Evolutionary conservation across 2,329 filamentous ascomycete genomes (phyloP).

Genomic region (Fonsecaea nubica): DNA sequence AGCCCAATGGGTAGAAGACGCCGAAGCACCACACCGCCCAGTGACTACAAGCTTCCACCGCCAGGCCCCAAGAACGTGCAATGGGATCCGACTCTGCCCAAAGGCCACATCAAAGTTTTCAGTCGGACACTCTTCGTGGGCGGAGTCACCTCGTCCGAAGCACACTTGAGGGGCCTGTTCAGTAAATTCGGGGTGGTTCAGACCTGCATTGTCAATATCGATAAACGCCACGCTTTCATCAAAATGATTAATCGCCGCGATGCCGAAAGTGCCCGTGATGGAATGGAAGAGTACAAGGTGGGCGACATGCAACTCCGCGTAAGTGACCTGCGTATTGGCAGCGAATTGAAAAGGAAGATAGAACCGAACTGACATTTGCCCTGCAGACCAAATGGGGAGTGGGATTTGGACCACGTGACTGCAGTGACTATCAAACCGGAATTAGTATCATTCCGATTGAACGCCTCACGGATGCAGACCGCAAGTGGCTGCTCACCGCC

Average conservation of each 20-base stretch:
- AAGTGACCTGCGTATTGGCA: slow-evolving; percentile 46
- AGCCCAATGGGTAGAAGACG: slow-evolving; percentile 73
- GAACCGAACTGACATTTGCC: slow-evolving; percentile 12
- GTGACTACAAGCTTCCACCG: slow-evolving; percentile 51
- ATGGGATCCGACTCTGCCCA: slow-evolving; percentile 74
- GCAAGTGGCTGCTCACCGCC: slow-evolving; percentile 95
- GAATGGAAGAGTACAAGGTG: slow-evolving; percentile 80
- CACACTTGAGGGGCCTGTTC: slow-evolving; percentile 82
- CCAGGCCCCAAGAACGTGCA: slow-evolving; percentile 76
- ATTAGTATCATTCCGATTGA: slow-evolving; percentile 92
- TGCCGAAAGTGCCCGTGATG: slow-evolving; percentile 80
- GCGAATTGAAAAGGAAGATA: slow-evolving; percentile 1
- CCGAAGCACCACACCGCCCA: slow-evolving; percentile 65
- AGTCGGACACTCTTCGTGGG: slow-evolving; percentile 97
- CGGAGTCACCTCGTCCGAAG: slow-evolving; percentile 85
- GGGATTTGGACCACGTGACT: slow-evolving; percentile 94
- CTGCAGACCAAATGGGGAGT: slow-evolving; percentile 91
- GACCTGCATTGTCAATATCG: slow-evolving; percentile 96
- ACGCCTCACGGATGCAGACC: slow-evolving; percentile 91
- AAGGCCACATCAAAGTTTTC: slow-evolving; percentile 84
- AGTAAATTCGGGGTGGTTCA: slow-evolving; percentile 84
- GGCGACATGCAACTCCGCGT: slow-evolving; percentile 76
- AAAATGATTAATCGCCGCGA: slow-evolving; percentile 95
- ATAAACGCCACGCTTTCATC: slow-evolving; percentile 97
- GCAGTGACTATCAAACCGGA: slow-evolving; percentile 91